These are phyloP conservation scores for Halteria grandinella DNA, from an alignment of 73 alveolate genomes.

Conservation along the genomic window DNA sequence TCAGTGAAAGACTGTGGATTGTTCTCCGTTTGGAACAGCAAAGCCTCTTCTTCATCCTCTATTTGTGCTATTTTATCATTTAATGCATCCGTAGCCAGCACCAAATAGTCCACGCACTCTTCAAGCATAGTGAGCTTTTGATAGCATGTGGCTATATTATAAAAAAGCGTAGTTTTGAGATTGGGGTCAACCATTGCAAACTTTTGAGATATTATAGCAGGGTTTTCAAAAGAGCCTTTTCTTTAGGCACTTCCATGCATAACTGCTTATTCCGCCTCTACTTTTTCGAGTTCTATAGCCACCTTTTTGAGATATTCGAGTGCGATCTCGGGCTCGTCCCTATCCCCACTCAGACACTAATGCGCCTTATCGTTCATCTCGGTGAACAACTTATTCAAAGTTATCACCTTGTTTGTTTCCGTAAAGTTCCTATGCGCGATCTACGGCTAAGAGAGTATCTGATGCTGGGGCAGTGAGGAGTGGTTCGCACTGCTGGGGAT, in stretches of 20 bases:
- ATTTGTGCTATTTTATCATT: neutral
- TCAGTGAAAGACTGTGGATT: slow-evolving; percentile 20
- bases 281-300: no score
- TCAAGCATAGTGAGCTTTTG: slow-evolving; percentile 80
- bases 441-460: no score
- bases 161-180: slow-evolving; percentile 49
- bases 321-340: slow-evolving; percentile 51
- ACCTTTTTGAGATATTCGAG: slow-evolving; percentile 33
- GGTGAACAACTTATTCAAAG: slow-evolving; percentile 29
- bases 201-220: no score
- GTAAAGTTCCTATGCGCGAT: no score
- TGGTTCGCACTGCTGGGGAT: no score
- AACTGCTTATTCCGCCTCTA: no score
- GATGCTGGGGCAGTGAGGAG: no score
- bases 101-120: slow-evolving; percentile 77
- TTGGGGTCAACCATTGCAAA: slow-evolving; percentile 30
- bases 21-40: neutral
- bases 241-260: no score
- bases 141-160: slow-evolving; percentile 83
- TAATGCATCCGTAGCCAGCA: slow-evolving; percentile 66
- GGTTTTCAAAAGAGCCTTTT: no score
- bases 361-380: slow-evolving; percentile 56
- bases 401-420: no score
- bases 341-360: slow-evolving; percentile 28
- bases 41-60: slow-evolving; percentile 37